Evolutionary conservation across 495 filamentous ascomycete species (phyloP).

Genomic region (Xylaria nigripes): DNA sequence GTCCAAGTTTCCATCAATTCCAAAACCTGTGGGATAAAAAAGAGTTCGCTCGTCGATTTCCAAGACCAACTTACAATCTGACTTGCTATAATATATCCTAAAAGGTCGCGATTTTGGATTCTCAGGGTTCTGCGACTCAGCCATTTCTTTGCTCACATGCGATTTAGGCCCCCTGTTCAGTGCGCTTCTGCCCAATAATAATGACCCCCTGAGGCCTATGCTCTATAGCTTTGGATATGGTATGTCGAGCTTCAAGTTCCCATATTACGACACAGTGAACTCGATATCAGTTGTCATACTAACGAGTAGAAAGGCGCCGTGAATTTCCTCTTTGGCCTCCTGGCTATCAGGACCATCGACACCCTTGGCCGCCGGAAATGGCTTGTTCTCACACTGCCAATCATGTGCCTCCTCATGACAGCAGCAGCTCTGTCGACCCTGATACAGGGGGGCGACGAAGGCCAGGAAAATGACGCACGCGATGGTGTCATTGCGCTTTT

Average conservation of each 20-base stretch:
- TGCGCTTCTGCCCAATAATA: not conserved
- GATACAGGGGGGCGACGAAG: not conserved
- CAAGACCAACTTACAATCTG: no score
- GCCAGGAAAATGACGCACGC: not conserved
- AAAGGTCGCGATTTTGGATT: not conserved
- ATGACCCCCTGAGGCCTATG: slow-evolving; percentile 10
- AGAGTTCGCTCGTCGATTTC: no score
- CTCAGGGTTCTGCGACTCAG: not conserved
- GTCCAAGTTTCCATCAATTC: not conserved
- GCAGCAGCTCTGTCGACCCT: slow-evolving; percentile 16
- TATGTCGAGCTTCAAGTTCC: slow-evolving; percentile 3
- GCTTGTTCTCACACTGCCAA: slow-evolving; percentile 60
- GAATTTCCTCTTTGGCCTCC: slow-evolving; percentile 64
- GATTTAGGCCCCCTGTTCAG: slow-evolving; percentile 16
- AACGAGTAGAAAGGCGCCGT: slow-evolving; percentile 41
- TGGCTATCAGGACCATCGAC: slow-evolving; percentile 66
- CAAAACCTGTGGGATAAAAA: not conserved
- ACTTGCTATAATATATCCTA: not conserved
- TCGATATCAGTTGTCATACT: not conserved
- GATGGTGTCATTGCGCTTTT: slow-evolving; percentile 17
- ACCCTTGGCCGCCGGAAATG: slow-evolving; percentile 67
- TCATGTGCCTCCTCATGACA: slow-evolving; percentile 52
- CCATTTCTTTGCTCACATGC: not conserved
- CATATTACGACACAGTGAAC: not conserved
- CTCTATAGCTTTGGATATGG: slow-evolving; percentile 20